Evolutionary conservation across 2,329 filamentous ascomycete species (phyloP).

Genomic region (Talaromyces sp.): DNA sequence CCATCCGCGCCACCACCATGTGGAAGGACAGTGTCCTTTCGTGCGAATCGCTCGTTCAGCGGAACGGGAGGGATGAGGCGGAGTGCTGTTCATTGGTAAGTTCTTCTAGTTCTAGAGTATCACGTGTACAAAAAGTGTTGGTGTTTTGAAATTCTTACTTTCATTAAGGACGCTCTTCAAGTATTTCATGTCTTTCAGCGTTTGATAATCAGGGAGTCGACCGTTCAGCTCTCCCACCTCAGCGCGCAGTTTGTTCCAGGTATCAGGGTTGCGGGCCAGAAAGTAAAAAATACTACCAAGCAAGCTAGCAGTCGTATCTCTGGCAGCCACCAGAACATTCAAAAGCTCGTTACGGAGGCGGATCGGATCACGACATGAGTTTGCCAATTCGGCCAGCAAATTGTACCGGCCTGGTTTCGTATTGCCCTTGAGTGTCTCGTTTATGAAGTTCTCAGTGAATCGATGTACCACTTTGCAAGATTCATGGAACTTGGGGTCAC

Average conservation of each 20-base stretch:
- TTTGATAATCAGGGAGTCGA: conserved; percentile 19
- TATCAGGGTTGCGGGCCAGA: conserved; percentile 39
- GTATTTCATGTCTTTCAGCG: conserved; percentile 30
- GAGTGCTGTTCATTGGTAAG: neutral
- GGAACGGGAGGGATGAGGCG: conserved; percentile 54
- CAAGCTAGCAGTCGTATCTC: conserved; percentile 51
- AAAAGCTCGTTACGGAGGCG: conserved; percentile 49
- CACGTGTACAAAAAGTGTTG: neutral
- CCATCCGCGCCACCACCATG: conserved; percentile 24
- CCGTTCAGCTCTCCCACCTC: conserved; percentile 48
- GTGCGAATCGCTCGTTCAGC: conserved; percentile 46
- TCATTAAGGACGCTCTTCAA: conserved; percentile 41
- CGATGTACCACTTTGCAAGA: conserved; percentile 43
- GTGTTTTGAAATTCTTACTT: conserved; percentile 21
- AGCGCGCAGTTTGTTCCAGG: conserved; percentile 37
- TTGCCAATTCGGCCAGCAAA: conserved; percentile 57
- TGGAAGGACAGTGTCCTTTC: conserved; percentile 18
- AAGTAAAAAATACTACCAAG: conserved; percentile 46
- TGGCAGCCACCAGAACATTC: conserved; percentile 51
- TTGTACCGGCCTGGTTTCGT: conserved; percentile 52
- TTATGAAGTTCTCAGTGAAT: conserved; percentile 58
- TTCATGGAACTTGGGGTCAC: conserved; percentile 39
- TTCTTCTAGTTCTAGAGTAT: neutral
- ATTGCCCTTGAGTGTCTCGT: conserved; percentile 60
- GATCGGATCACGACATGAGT: conserved; percentile 45